phyloP scores from a whole-genome alignment of 225 moss, liverwort and hornwort species.

The Bryoerythrophyllum caledonicum region DNA sequence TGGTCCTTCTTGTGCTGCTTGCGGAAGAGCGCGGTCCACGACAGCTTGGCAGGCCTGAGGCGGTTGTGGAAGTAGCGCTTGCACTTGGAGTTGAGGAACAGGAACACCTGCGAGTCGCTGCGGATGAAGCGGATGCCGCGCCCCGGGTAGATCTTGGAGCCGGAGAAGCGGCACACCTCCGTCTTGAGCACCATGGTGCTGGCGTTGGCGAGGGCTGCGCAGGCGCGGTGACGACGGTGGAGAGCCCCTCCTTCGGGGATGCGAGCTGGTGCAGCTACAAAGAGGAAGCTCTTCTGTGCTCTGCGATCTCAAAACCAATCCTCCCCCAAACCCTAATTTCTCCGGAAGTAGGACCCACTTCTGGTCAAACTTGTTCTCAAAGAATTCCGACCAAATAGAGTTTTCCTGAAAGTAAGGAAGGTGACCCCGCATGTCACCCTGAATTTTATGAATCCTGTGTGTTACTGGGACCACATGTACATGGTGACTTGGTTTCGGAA shows the following conservation, averaged over 20 bases:
- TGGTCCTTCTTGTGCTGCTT: conserved; percentile 69
- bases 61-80: conserved; percentile 66
- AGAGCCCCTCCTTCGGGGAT: too few species aligned
- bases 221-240: not conserved
- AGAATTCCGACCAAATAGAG: too few species aligned
- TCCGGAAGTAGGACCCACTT: too few species aligned
- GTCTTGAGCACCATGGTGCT: conserved; percentile 56
- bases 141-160: conserved; percentile 60
- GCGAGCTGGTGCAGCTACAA: not conserved
- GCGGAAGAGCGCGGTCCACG: conserved; percentile 59
- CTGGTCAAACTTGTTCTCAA: too few species aligned
- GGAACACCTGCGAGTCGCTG: conserved; percentile 58
- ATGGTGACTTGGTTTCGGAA: too few species aligned
- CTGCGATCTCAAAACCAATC: not conserved
- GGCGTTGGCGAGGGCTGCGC: not conserved
- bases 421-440: too few species aligned
- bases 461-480: too few species aligned
- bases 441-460: too few species aligned
- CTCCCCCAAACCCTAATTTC: conserved; percentile 21
- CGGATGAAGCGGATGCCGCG: conserved; percentile 62
- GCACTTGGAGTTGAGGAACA: conserved; percentile 66
- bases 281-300: accelerated
- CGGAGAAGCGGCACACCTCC: conserved; percentile 54
- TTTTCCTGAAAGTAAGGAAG: too few species aligned
- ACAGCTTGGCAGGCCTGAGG: conserved; percentile 59